These are phyloP conservation scores for Hericium alpestre DNA, from an alignment of 768 basidiomycete species.

Conservation along the genomic window DNA sequence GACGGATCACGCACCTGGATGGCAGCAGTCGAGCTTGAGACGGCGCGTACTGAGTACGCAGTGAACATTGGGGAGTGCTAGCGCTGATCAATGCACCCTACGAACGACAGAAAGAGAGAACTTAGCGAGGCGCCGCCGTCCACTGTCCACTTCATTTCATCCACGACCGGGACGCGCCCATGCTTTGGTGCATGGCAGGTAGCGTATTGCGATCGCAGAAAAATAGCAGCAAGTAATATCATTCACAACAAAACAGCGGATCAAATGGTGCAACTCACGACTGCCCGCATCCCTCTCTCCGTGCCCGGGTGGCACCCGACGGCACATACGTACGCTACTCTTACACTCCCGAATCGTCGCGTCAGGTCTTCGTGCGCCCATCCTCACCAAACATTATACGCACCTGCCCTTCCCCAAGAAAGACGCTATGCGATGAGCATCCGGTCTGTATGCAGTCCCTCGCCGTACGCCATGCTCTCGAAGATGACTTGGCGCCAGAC, in stretches of 20 bases:
- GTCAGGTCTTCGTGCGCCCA: not conserved
- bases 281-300: not conserved
- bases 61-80: too few relatives aligned
- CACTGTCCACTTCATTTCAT: not conserved
- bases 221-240: not conserved
- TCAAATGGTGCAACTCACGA: constrained; percentile 2
- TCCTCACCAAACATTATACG: not conserved
- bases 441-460: constrained; percentile 79
- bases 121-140: not conserved
- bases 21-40: too few relatives aligned
- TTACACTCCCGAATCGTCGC: not conserved
- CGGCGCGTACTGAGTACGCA: too few relatives aligned
- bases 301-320: not conserved
- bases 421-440: constrained; percentile 42
- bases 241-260: not conserved
- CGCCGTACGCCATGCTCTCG: constrained; percentile 88
- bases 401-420: not conserved
- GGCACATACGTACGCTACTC: not conserved
- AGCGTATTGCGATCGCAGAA: not conserved
- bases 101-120: not conserved
- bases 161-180: not conserved
- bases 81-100: not conserved
- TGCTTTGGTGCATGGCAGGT: too few relatives aligned
- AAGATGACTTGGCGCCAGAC: constrained; percentile 92
- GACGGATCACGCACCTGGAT: too few relatives aligned